Percentiles rank a stretch among this genome's conserved stretches.
These are phyloP conservation scores for Fusarium multiceps DNA, from an alignment of 2,329 filamentous ascomycete species.

Conservation along the genomic window DNA sequence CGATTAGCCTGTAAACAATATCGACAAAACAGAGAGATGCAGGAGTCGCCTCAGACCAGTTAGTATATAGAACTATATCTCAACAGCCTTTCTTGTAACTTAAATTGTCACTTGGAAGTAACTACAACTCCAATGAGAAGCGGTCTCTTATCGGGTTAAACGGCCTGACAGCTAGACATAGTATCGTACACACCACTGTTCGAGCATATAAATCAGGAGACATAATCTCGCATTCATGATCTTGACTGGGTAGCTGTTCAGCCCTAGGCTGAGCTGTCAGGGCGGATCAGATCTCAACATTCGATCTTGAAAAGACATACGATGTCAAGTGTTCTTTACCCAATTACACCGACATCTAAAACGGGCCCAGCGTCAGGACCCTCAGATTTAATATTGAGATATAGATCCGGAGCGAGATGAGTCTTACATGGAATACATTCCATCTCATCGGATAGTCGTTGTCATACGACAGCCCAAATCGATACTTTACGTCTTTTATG, in stretches of 20 bases:
- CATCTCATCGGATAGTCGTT: neutral
- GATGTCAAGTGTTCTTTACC: constrained; percentile 25
- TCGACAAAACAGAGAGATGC: neutral
- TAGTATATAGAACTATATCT: neutral
- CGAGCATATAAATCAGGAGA: neutral
- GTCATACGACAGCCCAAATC: constrained; percentile 42
- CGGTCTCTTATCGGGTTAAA: neutral
- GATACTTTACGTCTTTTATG: constrained; percentile 35
- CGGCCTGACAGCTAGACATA: neutral
- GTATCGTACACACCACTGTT: neutral
- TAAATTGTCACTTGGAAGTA: neutral
- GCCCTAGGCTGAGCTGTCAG: neutral
- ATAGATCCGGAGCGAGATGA: constrained; percentile 22
- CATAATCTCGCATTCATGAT: constrained; percentile 6
- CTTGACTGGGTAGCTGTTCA: neutral
- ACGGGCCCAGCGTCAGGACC: constrained; percentile 22
- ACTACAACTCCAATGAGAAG: neutral
- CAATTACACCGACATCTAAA: constrained; percentile 33
- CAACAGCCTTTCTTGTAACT: neutral
- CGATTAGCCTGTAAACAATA: neutral
- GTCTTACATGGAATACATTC: constrained; percentile 16
- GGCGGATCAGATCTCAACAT: constrained; percentile 11
- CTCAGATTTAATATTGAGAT: constrained; percentile 15
- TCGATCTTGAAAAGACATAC: constrained; percentile 25
- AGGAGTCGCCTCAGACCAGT: neutral